Evolutionary conservation across 495 filamentous ascomycete genomes (phyloP).

Genomic region (Lasiosphaeris hirsuta): DNA sequence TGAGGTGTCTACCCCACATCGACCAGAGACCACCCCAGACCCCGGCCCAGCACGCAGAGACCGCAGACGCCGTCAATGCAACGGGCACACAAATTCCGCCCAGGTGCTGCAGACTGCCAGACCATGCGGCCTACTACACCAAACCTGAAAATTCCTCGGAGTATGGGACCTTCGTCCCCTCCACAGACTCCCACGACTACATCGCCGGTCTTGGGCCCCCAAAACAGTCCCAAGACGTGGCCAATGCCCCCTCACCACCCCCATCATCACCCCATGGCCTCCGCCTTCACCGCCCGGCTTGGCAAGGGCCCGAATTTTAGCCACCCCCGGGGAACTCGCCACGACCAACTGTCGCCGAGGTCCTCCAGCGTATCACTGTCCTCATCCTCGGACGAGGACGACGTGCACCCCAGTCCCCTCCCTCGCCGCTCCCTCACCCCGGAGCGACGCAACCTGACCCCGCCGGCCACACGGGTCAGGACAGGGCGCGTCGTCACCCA

Average conservation of each 20-base stretch:
- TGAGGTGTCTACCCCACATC: conserved; percentile 3
- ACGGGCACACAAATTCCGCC: conserved; percentile 15
- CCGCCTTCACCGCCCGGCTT: conserved; percentile 35
- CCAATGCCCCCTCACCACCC: conserved; percentile 25
- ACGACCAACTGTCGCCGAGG: conserved; percentile 50
- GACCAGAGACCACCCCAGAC: conserved; percentile 36
- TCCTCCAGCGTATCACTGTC: conserved; percentile 41
- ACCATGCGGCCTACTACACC: conserved; percentile 50
- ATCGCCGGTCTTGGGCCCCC: conserved; percentile 40
- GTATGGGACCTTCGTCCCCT: conserved; percentile 50
- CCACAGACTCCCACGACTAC: conserved; percentile 49
- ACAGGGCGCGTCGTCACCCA: conserved; percentile 33
- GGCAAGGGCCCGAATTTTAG: conserved; percentile 43
- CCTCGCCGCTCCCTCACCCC: conserved; percentile 29
- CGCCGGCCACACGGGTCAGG: conserved; percentile 25
- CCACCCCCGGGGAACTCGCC: conserved; percentile 36
- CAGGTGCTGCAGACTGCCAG: conserved; percentile 12
- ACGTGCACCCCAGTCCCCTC: conserved; percentile 29
- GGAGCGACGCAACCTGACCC: conserved; percentile 25
- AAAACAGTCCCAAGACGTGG: conserved; percentile 26
- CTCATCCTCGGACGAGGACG: conserved; percentile 26
- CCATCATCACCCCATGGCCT: conserved; percentile 29
- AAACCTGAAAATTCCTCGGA: conserved; percentile 43
- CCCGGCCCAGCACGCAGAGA: conserved; percentile 18
- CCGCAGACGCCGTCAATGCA: conserved; percentile 14